A percentile compares a stretch with the other conserved stretches of the same genome.
phyloP scores from a whole-genome alignment of 768 basidiomycete genomes.

The Podaxis sp. region DNA sequence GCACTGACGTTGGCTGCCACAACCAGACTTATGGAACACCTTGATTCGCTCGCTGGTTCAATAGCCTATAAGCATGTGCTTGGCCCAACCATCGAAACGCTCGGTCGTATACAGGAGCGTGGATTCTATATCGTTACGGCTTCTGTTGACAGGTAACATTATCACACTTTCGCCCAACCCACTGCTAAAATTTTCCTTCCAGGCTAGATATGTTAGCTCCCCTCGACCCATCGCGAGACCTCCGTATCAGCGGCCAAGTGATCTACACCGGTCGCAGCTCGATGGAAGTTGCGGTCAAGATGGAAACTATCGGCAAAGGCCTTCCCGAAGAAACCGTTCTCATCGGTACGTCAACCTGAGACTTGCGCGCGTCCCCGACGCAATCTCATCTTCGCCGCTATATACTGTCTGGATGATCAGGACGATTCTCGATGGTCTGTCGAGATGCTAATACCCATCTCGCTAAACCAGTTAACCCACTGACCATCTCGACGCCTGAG shows the following conservation, averaged over 20 bases:
- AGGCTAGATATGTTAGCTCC: constrained; percentile 70
- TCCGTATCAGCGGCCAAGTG: constrained; percentile 78
- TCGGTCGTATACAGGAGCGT: constrained; percentile 55
- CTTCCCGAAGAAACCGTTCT: constrained; percentile 60
- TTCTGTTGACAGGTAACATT: constrained; percentile 68
- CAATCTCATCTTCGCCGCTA: not conserved
- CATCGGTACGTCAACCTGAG: constrained; percentile 44
- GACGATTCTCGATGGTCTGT: constrained; percentile 93
- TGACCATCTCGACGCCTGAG: constrained; percentile 58
- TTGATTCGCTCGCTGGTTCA: constrained; percentile 83
- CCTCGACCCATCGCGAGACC: constrained; percentile 60
- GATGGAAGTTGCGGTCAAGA: constrained; percentile 85
- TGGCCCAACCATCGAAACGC: constrained; percentile 55
- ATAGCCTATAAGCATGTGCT: constrained; percentile 85
- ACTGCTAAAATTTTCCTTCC: not conserved
- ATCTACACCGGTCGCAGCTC: constrained; percentile 75
- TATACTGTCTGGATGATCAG: constrained; percentile 32
- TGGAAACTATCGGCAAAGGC: constrained; percentile 61
- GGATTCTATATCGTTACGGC: constrained; percentile 87
- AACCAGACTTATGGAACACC: constrained; percentile 68
- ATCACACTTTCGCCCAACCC: not conserved
- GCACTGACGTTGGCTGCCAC: not conserved
- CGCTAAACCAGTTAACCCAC: constrained; percentile 62
- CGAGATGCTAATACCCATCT: constrained; percentile 66
- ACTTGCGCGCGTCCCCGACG: not conserved